Evolutionary conservation across 768 basidiomycete species (phyloP), one percentile per base, ranked within the genome.

Genomic region (Russula sp.): DNA sequence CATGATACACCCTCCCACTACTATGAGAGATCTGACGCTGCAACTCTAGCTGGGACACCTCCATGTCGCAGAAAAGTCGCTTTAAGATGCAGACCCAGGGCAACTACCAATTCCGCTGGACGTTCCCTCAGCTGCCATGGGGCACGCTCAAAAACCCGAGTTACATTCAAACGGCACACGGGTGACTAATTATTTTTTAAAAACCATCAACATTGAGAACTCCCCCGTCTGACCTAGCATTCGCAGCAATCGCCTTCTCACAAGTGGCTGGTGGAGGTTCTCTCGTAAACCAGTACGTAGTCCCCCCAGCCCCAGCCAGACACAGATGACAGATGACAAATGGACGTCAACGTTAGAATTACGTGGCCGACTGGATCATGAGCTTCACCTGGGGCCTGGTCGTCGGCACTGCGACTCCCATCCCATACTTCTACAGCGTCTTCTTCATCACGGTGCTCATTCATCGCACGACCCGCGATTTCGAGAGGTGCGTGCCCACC

Each of bases 31-130:
- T 22, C 50, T 53, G 13, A 58, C 50, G 2, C 48, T 14, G 3
- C 35, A 55, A 36, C 10, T 57, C 22, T 65, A 93, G 91, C 69
- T 98, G 90, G 82, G 97, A 99, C 68, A 88, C 90, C 18, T 80
- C 93, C 2, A 96, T 94, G 92, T 85, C 93, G 4, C 96, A 98
- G 72, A 98, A 99, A 77, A 94, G 91, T 66, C 86, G 86, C 65
- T 98, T 98, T 83, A 96, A 97, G 73, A 96, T 98, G 89, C 89
- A 96, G 71, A 88, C 88, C 42, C 91, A 93, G 69, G 95, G 93
- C 22, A 90, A 90, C 67, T 86, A 81, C 68, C 81, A 78, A 42
- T 88, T 86, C 77, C 88, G 97, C 69, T 87, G 87, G 69, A 87
- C 94, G 0, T 98, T 98, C 86, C 97, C 97, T 59, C 90, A 95